phyloP scores from a whole-genome alignment of 768 basidiomycete genomes.

The Artomyces pyxidatus region DNA sequence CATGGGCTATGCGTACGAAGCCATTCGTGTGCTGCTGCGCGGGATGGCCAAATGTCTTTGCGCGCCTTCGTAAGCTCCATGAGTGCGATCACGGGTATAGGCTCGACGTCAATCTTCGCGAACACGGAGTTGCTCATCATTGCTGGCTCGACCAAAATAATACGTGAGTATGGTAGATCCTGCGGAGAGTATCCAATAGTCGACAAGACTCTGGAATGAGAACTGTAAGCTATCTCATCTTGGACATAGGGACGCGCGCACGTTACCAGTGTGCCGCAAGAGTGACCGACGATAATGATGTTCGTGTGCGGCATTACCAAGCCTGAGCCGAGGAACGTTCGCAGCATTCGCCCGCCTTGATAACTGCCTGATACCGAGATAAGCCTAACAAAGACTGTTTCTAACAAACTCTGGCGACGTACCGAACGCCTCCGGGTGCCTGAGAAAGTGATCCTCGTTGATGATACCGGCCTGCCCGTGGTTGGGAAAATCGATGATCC shows the following conservation, averaged over 20 bases:
- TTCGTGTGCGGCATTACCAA: background rate
- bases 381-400: no score
- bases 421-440: background rate
- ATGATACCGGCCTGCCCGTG: background rate
- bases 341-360: background rate
- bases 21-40: background rate
- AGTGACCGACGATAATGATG: background rate
- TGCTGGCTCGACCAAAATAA: background rate
- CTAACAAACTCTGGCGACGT: no score
- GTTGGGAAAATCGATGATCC: background rate
- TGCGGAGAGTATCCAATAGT: background rate
- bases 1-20: background rate
- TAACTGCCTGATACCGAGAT: no score
- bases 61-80: background rate
- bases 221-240: no score
- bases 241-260: no score
- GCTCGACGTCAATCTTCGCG: background rate
- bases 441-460: background rate
- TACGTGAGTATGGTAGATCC: background rate
- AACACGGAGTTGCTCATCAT: background rate
- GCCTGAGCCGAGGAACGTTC: background rate
- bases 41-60: slow-evolving; percentile 2
- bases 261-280: background rate
- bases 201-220: background rate
- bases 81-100: background rate